These are phyloP conservation scores for Arachis stenosperma DNA, from an alignment of 306 rosid species.

Conservation along the genomic window DNA sequence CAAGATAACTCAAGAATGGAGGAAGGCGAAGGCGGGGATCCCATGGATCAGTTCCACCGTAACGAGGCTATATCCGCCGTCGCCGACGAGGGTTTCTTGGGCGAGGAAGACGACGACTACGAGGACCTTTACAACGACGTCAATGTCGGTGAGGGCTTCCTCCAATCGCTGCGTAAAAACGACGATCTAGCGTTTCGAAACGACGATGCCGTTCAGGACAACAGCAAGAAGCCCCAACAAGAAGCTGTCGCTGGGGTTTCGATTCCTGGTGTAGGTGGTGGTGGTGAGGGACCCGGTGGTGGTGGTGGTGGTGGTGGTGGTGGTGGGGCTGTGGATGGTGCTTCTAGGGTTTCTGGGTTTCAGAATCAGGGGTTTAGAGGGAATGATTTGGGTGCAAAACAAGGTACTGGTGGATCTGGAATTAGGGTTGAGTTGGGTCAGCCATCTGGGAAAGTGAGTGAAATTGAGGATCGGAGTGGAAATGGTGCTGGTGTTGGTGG, in stretches of 20 bases:
- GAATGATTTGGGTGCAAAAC: conserved; percentile 7
- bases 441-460: conserved; percentile 55
- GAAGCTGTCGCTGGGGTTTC: conserved; percentile 43
- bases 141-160: conserved; percentile 90
- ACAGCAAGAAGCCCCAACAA: conserved; percentile 55
- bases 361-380: conserved; percentile 80
- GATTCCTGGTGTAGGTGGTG: conserved; percentile 54
- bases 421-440: conserved; percentile 86
- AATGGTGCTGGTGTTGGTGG: conserved; percentile 43
- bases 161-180: conserved; percentile 75
- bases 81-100: conserved; percentile 84
- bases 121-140: conserved; percentile 98
- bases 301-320: not conserved
- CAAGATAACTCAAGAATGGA: conserved; percentile 37
- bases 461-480: conserved; percentile 64
- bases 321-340: conserved; percentile 39
- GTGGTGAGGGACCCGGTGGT: conserved; percentile 14
- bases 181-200: conserved; percentile 65
- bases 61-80: conserved; percentile 99
- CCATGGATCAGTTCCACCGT: conserved; percentile 87
- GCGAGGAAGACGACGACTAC: conserved; percentile 89
- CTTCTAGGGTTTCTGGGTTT: conserved; percentile 54
- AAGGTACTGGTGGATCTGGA: conserved; percentile 55
- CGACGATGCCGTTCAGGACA: conserved; percentile 43
- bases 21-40: conserved; percentile 80